Percentiles rank a stretch among this genome's conserved stretches.
phyloP scores from a whole-genome alignment of 1,284 basidiomycete species.

The Leccinum holopus region DNA sequence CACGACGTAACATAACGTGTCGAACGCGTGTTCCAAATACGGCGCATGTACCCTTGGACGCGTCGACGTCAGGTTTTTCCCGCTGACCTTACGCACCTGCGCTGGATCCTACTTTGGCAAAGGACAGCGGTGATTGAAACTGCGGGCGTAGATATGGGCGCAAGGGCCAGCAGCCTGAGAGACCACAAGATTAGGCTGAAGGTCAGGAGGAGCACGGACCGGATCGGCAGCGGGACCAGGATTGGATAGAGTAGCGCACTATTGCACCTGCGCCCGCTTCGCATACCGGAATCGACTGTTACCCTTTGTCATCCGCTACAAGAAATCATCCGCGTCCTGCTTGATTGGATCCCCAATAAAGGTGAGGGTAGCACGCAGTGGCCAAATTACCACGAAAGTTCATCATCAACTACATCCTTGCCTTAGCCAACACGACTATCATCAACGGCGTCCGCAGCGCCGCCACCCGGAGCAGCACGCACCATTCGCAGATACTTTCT shows the following conservation, averaged over 20 bases:
- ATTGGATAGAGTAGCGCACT: background rate
- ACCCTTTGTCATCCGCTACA: conserved; percentile 25
- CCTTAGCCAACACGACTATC: too few relatives aligned
- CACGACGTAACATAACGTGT: conserved; percentile 33
- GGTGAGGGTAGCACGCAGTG: background rate
- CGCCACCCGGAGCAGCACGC: too few relatives aligned
- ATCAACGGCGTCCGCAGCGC: too few relatives aligned
- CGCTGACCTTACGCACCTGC: conserved; percentile 13
- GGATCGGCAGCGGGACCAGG: conserved; percentile 6
- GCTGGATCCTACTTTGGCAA: background rate
- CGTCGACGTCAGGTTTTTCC: conserved; percentile 27
- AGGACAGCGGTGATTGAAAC: background rate
- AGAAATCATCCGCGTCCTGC: conserved; percentile 20
- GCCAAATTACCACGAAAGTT: too few relatives aligned
- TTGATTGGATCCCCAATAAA: conserved; percentile 25
- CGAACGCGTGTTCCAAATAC: conserved; percentile 24
- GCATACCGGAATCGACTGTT: conserved; percentile 22
- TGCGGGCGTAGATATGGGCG: conserved; percentile 1
- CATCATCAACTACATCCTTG: too few relatives aligned
- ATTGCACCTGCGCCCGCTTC: conserved; percentile 5
- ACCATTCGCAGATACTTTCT: too few relatives aligned
- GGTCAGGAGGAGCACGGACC: background rate
- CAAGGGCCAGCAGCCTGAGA: conserved; percentile 1
- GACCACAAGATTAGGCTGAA: background rate
- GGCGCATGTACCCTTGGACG: conserved; percentile 27